A percentile compares a stretch with the other conserved stretches of the same genome.
phyloP scores from a whole-genome alignment of 2,329 filamentous ascomycete species.

The Pleurostoma richardsiae region DNA sequence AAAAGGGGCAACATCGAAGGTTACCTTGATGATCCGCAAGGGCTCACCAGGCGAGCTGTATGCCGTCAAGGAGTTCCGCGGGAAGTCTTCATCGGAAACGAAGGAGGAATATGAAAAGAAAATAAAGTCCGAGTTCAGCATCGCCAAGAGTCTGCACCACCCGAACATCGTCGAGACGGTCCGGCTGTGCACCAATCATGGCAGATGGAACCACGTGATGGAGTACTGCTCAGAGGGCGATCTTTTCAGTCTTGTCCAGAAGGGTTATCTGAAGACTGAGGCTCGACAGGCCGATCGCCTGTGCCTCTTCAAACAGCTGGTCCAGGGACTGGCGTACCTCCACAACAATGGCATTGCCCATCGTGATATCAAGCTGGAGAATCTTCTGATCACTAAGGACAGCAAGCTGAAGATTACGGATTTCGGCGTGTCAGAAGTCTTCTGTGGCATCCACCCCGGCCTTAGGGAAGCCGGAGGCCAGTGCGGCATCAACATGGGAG shows the following conservation, averaged over 20 bases:
- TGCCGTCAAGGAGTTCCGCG: constrained; percentile 84
- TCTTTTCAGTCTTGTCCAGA: constrained; percentile 69
- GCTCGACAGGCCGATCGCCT: constrained; percentile 65
- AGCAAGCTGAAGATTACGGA: constrained; percentile 88
- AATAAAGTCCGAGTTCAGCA: constrained; percentile 86
- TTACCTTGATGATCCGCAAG: constrained; percentile 73
- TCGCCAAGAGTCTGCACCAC: constrained; percentile 79
- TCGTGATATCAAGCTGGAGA: constrained; percentile 87
- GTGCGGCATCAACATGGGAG: constrained; percentile 68
- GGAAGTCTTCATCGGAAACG: constrained; percentile 64
- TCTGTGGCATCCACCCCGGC: constrained; percentile 76
- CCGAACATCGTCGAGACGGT: constrained; percentile 83
- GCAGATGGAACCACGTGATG: constrained; percentile 88
- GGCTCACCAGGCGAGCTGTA: constrained; percentile 61
- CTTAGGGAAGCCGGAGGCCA: constrained; percentile 66
- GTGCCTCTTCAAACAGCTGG: constrained; percentile 85
- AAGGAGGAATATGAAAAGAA: constrained; percentile 77
- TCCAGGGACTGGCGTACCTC: constrained; percentile 77
- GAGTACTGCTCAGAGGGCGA: constrained; percentile 84
- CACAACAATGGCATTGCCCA: constrained; percentile 83
- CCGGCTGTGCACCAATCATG: constrained; percentile 67
- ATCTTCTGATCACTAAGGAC: constrained; percentile 71
- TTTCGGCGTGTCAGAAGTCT: constrained; percentile 86
- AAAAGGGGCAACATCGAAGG: constrained; percentile 77
- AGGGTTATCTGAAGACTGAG: constrained; percentile 60